phyloP scores from a whole-genome alignment of 306 rosid species.

The Ammopiptanthus mongolicus region DNA sequence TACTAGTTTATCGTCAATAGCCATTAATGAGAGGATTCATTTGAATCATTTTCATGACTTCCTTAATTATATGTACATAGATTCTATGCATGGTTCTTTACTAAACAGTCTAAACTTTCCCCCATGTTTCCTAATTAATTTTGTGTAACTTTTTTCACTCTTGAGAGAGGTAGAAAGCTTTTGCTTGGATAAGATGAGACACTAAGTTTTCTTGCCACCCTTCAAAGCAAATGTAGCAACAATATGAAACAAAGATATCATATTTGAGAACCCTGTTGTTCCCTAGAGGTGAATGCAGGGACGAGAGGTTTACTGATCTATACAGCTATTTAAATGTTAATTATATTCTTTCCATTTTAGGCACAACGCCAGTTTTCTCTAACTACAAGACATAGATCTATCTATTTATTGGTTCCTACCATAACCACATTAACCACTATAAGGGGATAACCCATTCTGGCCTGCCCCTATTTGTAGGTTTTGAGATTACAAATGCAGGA shows the following conservation, averaged over 20 bases:
- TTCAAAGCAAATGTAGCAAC: slow-evolving; percentile 33
- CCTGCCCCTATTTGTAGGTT: slow-evolving; percentile 25
- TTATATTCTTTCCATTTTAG: slow-evolving; percentile 29
- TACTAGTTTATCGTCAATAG: background rate
- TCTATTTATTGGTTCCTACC: slow-evolving; percentile 34
- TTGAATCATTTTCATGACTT: slow-evolving; percentile 9
- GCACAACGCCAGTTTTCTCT: slow-evolving; percentile 20
- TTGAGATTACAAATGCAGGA: slow-evolving; percentile 19
- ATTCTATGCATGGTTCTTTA: background rate
- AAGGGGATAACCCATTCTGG: background rate
- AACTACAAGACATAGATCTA: slow-evolving; percentile 18
- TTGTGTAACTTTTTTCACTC: too few relatives aligned
- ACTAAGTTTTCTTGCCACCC: slow-evolving; percentile 1
- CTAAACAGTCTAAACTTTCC: too few relatives aligned
- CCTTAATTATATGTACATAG: background rate
- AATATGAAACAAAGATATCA: slow-evolving; percentile 15
- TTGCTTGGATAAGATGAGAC: slow-evolving; percentile 7
- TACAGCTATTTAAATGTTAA: slow-evolving; percentile 16
- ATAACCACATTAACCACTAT: background rate
- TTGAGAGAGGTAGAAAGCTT: background rate
- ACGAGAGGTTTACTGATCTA: slow-evolving; percentile 9
- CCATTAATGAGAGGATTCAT: too few relatives aligned
- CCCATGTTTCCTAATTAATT: background rate
- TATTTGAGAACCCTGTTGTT: slow-evolving; percentile 21
- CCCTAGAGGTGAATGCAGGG: slow-evolving; percentile 16